A percentile compares a stretch with the other conserved stretches of the same genome.
phyloP scores from a whole-genome alignment of 106 monocot genomes.

The Ottelia alismoides region DNA sequence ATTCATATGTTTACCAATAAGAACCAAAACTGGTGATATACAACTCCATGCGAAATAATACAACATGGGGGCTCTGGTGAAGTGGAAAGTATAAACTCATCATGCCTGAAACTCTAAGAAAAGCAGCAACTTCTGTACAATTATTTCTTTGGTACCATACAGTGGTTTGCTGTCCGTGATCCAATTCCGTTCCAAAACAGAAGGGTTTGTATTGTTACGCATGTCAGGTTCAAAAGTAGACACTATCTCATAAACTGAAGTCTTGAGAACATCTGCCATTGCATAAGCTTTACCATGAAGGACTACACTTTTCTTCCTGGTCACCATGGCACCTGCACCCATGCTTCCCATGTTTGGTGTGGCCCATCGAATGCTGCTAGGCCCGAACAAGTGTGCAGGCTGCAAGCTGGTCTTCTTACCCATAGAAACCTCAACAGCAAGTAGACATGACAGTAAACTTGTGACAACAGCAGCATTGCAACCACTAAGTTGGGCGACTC shows the following conservation, averaged over 20 bases:
- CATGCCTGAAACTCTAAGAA: slow-evolving; percentile 59
- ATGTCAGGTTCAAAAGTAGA: slow-evolving; percentile 59
- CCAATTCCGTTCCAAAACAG: slow-evolving; percentile 74
- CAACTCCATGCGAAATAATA: too few relatives aligned
- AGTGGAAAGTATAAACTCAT: too few relatives aligned
- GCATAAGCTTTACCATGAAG: slow-evolving; percentile 59
- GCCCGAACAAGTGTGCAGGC: slow-evolving; percentile 43
- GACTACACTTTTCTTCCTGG: slow-evolving; percentile 27
- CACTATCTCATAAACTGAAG: slow-evolving; percentile 72
- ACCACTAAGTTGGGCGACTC: slow-evolving; percentile 83
- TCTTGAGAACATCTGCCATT: slow-evolving; percentile 81
- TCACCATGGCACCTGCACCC: slow-evolving; percentile 8
- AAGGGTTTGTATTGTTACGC: slow-evolving; percentile 42
- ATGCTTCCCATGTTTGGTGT: slow-evolving; percentile 29
- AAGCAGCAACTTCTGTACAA: slow-evolving; percentile 61
- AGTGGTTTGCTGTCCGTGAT: slow-evolving; percentile 57
- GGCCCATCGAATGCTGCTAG: slow-evolving; percentile 67
- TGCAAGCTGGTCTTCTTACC: slow-evolving; percentile 80
- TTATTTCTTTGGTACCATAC: slow-evolving; percentile 50
- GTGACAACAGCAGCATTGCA: slow-evolving; percentile 58
- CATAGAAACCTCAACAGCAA: slow-evolving; percentile 76
- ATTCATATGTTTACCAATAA: too few relatives aligned
- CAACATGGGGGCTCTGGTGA: too few relatives aligned
- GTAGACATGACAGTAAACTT: slow-evolving; percentile 50
- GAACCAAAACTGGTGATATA: too few relatives aligned